Percentiles rank a stretch among this genome's conserved stretches.
Conservation (phyloP, 2,329 filamentous ascomycete genomes). For the Colletotrichum orbiculare region DNA sequence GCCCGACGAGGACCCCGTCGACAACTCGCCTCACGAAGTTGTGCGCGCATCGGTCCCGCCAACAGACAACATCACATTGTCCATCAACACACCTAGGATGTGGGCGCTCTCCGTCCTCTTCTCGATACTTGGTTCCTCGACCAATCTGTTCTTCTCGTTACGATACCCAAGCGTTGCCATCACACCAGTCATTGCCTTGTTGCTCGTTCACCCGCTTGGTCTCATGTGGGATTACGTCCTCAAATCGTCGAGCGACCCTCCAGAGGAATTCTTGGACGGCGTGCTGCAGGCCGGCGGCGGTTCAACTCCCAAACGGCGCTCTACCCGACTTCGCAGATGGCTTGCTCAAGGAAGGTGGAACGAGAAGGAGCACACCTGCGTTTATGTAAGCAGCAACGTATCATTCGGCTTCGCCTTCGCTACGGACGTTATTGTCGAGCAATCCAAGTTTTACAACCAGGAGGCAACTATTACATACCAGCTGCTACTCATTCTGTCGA, state of each 20-base stretch:
- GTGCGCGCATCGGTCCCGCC: conserved; percentile 84
- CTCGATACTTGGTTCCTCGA: conserved; percentile 82
- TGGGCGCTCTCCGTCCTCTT: conserved; percentile 85
- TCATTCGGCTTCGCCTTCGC: conserved; percentile 91
- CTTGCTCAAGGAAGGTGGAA: conserved; percentile 86
- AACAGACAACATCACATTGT: conserved; percentile 79
- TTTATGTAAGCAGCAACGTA: conserved; percentile 90
- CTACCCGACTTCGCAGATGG: conserved; percentile 72
- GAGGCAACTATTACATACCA: conserved; percentile 82
- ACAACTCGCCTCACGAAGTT: conserved; percentile 81
- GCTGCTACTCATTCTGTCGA: conserved; percentile 84
- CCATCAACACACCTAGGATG: conserved; percentile 89
- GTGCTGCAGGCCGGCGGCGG: conserved; percentile 38
- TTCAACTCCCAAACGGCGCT: conserved; percentile 28
- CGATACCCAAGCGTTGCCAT: conserved; percentile 92
- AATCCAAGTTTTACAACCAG: conserved; percentile 90
- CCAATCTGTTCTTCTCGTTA: conserved; percentile 89
- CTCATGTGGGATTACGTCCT: conserved; percentile 80
- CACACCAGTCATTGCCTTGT: conserved; percentile 86
- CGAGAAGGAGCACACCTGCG: conserved; percentile 88
- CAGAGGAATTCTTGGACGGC: conserved; percentile 51
- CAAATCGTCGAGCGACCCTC: conserved; percentile 55
- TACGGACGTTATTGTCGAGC: conserved; percentile 90
- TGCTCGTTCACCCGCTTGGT: conserved; percentile 86
- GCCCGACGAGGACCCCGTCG: conserved; percentile 63